A percentile compares a stretch with the other conserved stretches of the same genome.
Evolutionary conservation across 2,329 filamentous ascomycete species (phyloP).

Genomic region (Drechslerella coelobrocha): DNA sequence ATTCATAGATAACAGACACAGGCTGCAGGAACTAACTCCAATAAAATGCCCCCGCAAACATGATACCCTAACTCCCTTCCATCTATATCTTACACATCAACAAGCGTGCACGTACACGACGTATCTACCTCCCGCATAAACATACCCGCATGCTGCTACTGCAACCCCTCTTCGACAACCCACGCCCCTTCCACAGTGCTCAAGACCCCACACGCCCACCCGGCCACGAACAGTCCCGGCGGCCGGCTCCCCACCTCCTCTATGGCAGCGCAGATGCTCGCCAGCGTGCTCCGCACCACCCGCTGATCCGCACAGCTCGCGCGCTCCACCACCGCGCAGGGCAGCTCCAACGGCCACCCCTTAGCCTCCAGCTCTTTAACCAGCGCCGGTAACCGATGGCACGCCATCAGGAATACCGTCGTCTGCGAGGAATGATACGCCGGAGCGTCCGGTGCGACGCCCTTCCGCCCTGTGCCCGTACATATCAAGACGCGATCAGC

Average conservation of each 20-base stretch:
- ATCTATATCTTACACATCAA: too few relatives aligned
- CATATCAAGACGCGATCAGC: slow-evolving; percentile 95
- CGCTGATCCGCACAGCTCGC: slow-evolving; percentile 94
- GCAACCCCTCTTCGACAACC: slow-evolving; percentile 85
- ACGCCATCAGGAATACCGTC: slow-evolving; percentile 91
- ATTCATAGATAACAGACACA: slow-evolving; percentile 7
- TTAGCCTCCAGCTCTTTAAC: slow-evolving; percentile 69
- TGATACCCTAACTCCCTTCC: too few relatives aligned
- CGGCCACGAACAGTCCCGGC: slow-evolving; percentile 85
- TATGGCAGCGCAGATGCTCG: slow-evolving; percentile 78
- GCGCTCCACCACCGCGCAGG: slow-evolving; percentile 90
- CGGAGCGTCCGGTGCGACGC: slow-evolving; percentile 79
- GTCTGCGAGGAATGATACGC: slow-evolving; percentile 78
- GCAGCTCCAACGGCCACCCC: slow-evolving; percentile 75
- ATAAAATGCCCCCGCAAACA: slow-evolving; percentile 3
- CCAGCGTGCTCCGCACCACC: slow-evolving; percentile 85
- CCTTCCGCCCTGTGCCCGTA: slow-evolving; percentile 92
- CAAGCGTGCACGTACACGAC: too few relatives aligned
- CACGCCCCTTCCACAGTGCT: slow-evolving; percentile 67
- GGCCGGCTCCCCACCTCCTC: slow-evolving; percentile 88
- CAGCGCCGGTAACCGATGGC: slow-evolving; percentile 80
- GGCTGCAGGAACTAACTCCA: not conserved
- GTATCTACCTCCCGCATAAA: not conserved
- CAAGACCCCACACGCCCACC: slow-evolving; percentile 80
- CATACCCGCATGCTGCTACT: slow-evolving; percentile 55